Evolutionary conservation across 2,329 filamentous ascomycete genomes (phyloP), one percentile per base, ranked within the genome.

Genomic region (Chaetomium strumarium): DNA sequence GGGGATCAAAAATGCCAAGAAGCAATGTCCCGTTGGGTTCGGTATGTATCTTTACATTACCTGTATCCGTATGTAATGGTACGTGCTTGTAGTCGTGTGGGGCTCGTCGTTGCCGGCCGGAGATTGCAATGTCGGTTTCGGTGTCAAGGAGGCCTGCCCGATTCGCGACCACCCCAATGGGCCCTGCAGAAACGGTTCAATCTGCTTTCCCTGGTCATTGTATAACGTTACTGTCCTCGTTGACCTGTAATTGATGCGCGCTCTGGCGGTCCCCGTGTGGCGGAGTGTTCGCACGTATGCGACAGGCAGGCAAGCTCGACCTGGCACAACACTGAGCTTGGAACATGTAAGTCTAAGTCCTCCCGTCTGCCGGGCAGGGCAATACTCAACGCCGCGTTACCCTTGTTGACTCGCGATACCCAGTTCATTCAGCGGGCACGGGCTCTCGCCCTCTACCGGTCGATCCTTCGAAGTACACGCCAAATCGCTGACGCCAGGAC

Each of bases 401-500:
- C 24, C 30, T 33, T 30, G n/a, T 19, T 20, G 14, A 20, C 33
- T 8, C 17, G 10, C 13, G 31, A 14, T 30, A 17, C 9, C 10
- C 55, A 84, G 80, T 85, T 85, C 53, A 70, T 85, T 46, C 79
- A 83, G 62, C 71, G 82, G 34, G 65, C 70, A 8, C 75, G 75
- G 52, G 79, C 73, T 5, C 62, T 85, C 19, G 70, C 79, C 0
- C 70, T 85, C 41, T 85, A 84, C 66, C 74, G 82, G 34, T 72
- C 69, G 16, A 77, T 85, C 50, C 63, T 84, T 33, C 77, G 81
- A 20, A 75, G 75, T 55, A 80, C 77, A 2, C 68, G 68, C 33
- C 69, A 67, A 51, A 83, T 85, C 52, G 50, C 59, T 14, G 79
- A 85, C 60, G 63, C 70, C 8, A 66, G 61, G 3, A 79, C 78